Percentiles rank a stretch among this genome's conserved stretches.
Evolutionary conservation across 768 basidiomycete genomes (phyloP).

Genomic region (Astraeus odoratus): DNA sequence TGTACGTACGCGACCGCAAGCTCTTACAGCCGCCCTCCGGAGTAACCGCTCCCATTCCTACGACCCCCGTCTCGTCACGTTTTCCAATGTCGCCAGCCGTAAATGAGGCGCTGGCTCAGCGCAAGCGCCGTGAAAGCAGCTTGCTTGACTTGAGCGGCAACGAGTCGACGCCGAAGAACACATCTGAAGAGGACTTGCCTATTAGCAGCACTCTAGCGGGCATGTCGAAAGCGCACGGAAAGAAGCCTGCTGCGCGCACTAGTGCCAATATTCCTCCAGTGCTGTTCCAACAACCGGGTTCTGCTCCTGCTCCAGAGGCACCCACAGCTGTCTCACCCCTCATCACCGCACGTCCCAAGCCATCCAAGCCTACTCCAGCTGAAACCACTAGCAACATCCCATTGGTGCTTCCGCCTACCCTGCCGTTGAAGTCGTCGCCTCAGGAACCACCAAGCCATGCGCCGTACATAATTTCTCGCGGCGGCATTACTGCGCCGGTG

Average conservation of each 20-base stretch:
- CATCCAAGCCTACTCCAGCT: slow-evolving; percentile 13
- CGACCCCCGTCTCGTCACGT: slow-evolving; percentile 42
- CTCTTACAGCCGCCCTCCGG: slow-evolving; percentile 80
- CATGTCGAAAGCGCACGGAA: slow-evolving; percentile 9
- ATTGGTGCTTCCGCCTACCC: slow-evolving; percentile 24
- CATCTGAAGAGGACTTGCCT: slow-evolving; percentile 29
- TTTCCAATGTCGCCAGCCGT: slow-evolving; percentile 65
- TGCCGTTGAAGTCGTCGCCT: slow-evolving; percentile 29
- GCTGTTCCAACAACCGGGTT: slow-evolving; percentile 23
- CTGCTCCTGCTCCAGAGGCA: slow-evolving; percentile 21
- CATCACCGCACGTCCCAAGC: slow-evolving; percentile 18
- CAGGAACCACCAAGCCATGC: slow-evolving; percentile 30
- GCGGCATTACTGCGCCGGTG: slow-evolving; percentile 30
- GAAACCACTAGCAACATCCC: slow-evolving; percentile 20
- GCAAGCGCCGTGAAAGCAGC: slow-evolving; percentile 67
- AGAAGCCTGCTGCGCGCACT: slow-evolving; percentile 13
- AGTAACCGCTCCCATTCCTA: slow-evolving; percentile 69
- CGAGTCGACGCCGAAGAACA: slow-evolving; percentile 26
- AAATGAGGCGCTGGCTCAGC: slow-evolving; percentile 61
- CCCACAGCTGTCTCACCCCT: slow-evolving; percentile 13
- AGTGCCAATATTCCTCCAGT: slow-evolving; percentile 22
- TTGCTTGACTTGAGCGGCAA: slow-evolving; percentile 39
- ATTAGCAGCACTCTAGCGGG: slow-evolving; percentile 20
- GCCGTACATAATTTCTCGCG: slow-evolving; percentile 40
- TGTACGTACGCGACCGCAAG: slow-evolving; percentile 79